Evolutionary conservation across 768 basidiomycete species (phyloP).

Genomic region (Boletales sp.): DNA sequence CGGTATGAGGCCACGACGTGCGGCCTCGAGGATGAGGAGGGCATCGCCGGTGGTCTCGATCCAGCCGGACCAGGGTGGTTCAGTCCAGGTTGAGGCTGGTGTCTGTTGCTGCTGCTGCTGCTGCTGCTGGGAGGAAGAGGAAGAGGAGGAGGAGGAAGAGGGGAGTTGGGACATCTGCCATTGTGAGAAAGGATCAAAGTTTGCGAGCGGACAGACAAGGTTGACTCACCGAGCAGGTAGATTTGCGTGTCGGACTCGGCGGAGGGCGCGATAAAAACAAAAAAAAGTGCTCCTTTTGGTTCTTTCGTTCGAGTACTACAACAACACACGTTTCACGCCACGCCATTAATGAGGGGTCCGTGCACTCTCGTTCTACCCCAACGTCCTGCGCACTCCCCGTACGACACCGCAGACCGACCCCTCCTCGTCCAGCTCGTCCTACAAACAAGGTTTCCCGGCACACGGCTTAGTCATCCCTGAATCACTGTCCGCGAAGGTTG

Average conservation of each 20-base stretch:
- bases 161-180: not conserved
- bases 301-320: slow-evolving; percentile 3
- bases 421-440: too few species aligned
- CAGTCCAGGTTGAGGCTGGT: slow-evolving; percentile 60
- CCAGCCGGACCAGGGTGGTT: slow-evolving; percentile 92
- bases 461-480: slow-evolving; percentile 25
- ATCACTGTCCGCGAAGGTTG: slow-evolving; percentile 28
- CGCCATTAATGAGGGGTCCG: slow-evolving; percentile 32
- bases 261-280: slow-evolving; percentile 46
- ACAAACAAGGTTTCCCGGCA: slow-evolving; percentile 26
- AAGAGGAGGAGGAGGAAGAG: too few species aligned
- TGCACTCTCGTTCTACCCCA: slow-evolving; percentile 5
- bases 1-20: slow-evolving; percentile 84
- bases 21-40: slow-evolving; percentile 94
- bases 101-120: slow-evolving; percentile 13
- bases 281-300: slow-evolving; percentile 33
- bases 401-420: too few species aligned
- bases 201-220: slow-evolving; percentile 45
- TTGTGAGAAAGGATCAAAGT: slow-evolving; percentile 39
- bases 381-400: too few species aligned
- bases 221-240: slow-evolving; percentile 67
- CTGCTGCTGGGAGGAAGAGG: too few species aligned
- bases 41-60: slow-evolving; percentile 95
- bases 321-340: slow-evolving; percentile 29
- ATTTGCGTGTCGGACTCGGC: slow-evolving; percentile 47